Evolutionary conservation across 306 rosid genomes (phyloP).

Genomic region (Alnus rubra): DNA sequence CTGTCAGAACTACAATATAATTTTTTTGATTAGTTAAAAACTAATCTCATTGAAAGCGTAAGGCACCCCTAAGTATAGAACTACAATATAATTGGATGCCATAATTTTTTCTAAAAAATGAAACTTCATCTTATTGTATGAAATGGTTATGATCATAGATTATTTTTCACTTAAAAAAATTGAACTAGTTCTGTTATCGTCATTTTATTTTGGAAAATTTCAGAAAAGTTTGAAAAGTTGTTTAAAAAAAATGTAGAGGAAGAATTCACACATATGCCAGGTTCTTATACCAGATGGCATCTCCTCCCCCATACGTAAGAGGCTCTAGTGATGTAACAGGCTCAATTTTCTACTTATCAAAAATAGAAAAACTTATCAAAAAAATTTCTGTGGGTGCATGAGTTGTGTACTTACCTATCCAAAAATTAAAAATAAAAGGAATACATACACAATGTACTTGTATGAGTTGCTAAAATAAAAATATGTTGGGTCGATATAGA

Average conservation of each 20-base stretch:
- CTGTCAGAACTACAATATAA: conserved; percentile 31
- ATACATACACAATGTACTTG: conserved; percentile 2
- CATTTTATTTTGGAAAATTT: conserved; percentile 7
- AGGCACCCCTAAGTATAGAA: not conserved
- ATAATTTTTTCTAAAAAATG: conserved; percentile 12
- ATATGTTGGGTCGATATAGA: conserved; percentile 6
- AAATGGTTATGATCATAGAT: not conserved
- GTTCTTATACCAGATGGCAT: not conserved
- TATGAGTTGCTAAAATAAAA: conserved; percentile 15
- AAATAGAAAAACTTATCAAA: no score
- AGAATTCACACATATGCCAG: conserved; percentile 1
- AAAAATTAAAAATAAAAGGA: not conserved
- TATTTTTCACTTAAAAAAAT: conserved; percentile 15
- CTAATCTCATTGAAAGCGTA: no score
- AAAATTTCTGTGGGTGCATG: not conserved
- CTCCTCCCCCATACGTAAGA: not conserved
- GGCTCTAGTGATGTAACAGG: not conserved
- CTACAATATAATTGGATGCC: conserved; percentile 22
- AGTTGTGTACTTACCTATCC: not conserved
- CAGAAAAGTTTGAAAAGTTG: conserved; percentile 5
- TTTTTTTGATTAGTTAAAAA: not conserved
- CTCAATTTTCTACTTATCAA: not conserved
- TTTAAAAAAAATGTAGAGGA: not conserved
- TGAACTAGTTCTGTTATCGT: not conserved
- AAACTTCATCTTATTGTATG: conserved; percentile 17